Base-by-base conservation (phyloP, 225 moss, liverwort and hornwort species). In the Climacium dendroides region DNA sequence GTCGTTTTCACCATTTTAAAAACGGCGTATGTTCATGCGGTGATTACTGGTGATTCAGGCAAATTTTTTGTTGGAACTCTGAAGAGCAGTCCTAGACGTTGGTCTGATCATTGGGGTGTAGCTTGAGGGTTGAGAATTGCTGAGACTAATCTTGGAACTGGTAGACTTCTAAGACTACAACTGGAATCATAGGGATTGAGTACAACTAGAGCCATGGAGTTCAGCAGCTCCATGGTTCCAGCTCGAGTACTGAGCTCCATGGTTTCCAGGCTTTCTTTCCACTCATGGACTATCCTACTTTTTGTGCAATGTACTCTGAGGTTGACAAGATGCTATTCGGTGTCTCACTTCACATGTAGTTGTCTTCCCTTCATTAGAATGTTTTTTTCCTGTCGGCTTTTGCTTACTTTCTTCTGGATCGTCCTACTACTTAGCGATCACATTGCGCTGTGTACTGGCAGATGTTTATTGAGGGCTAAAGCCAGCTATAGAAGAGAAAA, bases 41-140 rank as follows among this genome's bases (percentile, higher is more conserved):
- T n/a, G 93, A 93, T 88, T 93, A 85, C 70, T 93, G 93, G 91
- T 91, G 86, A 90, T 50, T 19, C 37, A 84, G 89, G 88, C 83
- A 66, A 59, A 45, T 26, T 71, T 15, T 59, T 26, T 16, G 53
- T 13, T 22, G 64, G 73, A 11, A 32, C 80, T 50, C 34, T 79
- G 63, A 54, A 71, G n/a, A 54, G 55, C 13, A 71, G 78, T 58
- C 11, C 1, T 35, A 60, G 47, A 26, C 37, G 29, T 53, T 43
- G 16, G 32, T 57, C 41, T 79, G 58, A 69, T 67, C 45, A 14
- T n/a, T 58, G 55, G 18, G 79, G 29, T 80, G 6, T 37, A 35
- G 71, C 71, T 71, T 43, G 24, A 84, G 34, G 88, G 52, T 71
- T 78, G 75, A 47, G 48, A 73, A 74, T 58, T 25, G 55, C 62